Conservation (phyloP, 257 asterid genomes). For the Solanum stenotomum region DNA sequence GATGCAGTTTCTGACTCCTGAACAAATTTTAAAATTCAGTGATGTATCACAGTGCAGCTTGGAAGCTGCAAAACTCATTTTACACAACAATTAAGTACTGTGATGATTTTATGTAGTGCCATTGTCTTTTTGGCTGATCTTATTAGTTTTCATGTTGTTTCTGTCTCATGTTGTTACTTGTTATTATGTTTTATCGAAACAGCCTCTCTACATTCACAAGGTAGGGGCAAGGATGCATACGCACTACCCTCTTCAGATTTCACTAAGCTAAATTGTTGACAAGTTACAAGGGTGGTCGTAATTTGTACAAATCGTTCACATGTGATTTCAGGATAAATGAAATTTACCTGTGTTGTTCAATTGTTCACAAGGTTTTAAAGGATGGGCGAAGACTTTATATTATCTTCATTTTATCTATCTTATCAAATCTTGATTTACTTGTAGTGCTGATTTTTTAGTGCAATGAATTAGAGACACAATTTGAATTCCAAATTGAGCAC, state of each 20-base stretch:
- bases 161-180: neutral
- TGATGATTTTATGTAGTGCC: neutral
- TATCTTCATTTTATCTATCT: neutral
- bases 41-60: neutral
- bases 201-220: neutral
- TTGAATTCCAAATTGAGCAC: no score
- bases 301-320: neutral
- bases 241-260: neutral
- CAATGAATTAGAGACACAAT: no score
- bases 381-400: no score
- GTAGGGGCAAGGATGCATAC: neutral
- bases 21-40: neutral
- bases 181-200: neutral
- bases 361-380: no score
- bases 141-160: neutral
- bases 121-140: neutral
- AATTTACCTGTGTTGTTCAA: no score
- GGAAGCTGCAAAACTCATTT: conserved; percentile 1
- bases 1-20: neutral
- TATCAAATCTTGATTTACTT: neutral
- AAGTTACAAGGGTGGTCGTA: neutral
- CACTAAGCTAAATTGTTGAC: no score
- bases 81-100: neutral
- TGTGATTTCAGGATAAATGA: no score
- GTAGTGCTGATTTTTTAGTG: no score